These are phyloP conservation scores for Podospora comata DNA, from an alignment of 495 filamentous ascomycete species.

Conservation along the genomic window DNA sequence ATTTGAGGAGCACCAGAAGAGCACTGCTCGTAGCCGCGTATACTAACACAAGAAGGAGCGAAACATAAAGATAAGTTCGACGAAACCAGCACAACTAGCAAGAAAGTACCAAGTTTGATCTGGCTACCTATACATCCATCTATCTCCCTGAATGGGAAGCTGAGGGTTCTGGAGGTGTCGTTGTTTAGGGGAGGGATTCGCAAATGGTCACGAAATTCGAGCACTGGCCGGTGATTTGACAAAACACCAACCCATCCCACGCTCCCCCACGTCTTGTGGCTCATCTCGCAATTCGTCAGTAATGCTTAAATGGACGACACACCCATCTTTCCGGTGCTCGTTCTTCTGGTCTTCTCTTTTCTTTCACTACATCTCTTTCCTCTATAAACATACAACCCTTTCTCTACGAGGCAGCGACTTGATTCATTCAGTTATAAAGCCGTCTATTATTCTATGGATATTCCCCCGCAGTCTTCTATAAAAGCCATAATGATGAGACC, in stretches of 20 bases:
- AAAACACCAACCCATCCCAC: slow-evolving; percentile 31
- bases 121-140: no score
- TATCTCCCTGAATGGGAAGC: neutral
- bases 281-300: slow-evolving; percentile 13
- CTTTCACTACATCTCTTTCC: neutral
- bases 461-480: slow-evolving; percentile 1
- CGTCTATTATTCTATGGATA: slow-evolving; percentile 18
- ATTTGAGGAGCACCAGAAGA: neutral
- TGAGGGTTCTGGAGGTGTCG: neutral
- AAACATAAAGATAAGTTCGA: neutral
- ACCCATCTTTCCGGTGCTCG: slow-evolving; percentile 11
- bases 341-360: neutral
- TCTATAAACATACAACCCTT: neutral
- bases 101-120: no score
- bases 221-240: slow-evolving; percentile 23
- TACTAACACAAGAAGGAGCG: neutral
- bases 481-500: neutral
- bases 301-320: slow-evolving; percentile 30
- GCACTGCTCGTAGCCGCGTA: no score
- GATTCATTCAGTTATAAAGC: neutral
- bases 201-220: slow-evolving; percentile 22
- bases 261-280: slow-evolving; percentile 33
- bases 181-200: neutral
- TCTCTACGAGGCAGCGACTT: neutral
- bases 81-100: no score